A percentile compares a stretch with the other conserved stretches of the same genome.
Conservation (phyloP, 495 filamentous ascomycete genomes). For the Aspergillus conjunctus region DNA sequence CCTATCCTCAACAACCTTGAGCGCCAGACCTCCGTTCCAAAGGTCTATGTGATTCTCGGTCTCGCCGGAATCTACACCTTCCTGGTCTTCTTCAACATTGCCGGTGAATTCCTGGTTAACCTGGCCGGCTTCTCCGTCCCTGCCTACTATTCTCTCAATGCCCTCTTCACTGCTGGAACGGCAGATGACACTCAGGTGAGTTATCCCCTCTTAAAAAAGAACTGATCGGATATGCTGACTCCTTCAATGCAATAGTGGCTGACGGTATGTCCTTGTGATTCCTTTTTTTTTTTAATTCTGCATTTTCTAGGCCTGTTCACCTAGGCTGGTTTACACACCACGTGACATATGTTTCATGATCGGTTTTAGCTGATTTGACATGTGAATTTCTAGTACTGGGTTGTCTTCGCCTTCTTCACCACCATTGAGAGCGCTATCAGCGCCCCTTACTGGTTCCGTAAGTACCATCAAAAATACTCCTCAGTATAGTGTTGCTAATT, state of each 20-base stretch:
- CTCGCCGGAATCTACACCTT: constrained; percentile 89
- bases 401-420: constrained; percentile 90
- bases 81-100: constrained; percentile 98
- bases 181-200: constrained; percentile 87
- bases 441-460: constrained; percentile 98
- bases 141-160: constrained; percentile 92
- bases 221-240: constrained; percentile 16
- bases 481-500: constrained; percentile 16
- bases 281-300: constrained; percentile 3
- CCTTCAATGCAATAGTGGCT: constrained; percentile 55
- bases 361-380: constrained; percentile 23
- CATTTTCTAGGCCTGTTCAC: constrained; percentile 1
- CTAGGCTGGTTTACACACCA: constrained; percentile 13
- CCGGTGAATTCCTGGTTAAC: constrained; percentile 95
- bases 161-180: constrained; percentile 80
- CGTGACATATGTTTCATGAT: constrained; percentile 19
- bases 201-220: constrained; percentile 8
- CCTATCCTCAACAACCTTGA: constrained; percentile 93
- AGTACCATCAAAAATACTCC: constrained; percentile 24
- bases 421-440: constrained; percentile 90
- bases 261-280: constrained; percentile 58
- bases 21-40: constrained; percentile 91
- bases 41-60: constrained; percentile 93
- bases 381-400: constrained; percentile 77
- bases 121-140: constrained; percentile 91